Evolutionary conservation across 2,329 filamentous ascomycete genomes (phyloP).

Genomic region (Aspergillus candidus): DNA sequence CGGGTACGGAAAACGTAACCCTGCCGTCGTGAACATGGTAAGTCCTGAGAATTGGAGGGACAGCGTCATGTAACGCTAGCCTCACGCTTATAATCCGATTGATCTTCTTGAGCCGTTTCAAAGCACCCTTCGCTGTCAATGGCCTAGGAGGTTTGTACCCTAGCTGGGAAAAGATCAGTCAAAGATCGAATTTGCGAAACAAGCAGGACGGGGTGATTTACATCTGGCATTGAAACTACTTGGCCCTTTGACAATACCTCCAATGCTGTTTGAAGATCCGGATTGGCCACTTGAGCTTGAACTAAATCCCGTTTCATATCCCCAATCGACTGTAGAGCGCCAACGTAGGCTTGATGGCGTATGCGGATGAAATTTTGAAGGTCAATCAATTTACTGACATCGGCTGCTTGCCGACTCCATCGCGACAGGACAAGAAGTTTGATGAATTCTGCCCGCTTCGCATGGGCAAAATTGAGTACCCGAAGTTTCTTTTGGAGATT

Average conservation of each 20-base stretch:
- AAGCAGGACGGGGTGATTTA: slow-evolving; percentile 38
- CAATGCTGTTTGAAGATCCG: slow-evolving; percentile 83
- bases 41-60: slow-evolving; percentile 70
- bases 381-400: slow-evolving; percentile 84
- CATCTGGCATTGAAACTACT: slow-evolving; percentile 72
- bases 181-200: slow-evolving; percentile 10
- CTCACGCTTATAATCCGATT: slow-evolving; percentile 78
- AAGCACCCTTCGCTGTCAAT: slow-evolving; percentile 64
- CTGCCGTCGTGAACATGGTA: slow-evolving; percentile 80
- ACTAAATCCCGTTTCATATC: slow-evolving; percentile 68
- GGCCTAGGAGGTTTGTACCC: slow-evolving; percentile 69
- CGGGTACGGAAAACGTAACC: slow-evolving; percentile 75
- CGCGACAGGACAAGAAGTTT: slow-evolving; percentile 86
- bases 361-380: slow-evolving; percentile 67
- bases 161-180: slow-evolving; percentile 44
- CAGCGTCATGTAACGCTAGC: slow-evolving; percentile 75
- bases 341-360: slow-evolving; percentile 56
- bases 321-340: slow-evolving; percentile 57
- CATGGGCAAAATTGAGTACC: slow-evolving; percentile 71
- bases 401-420: slow-evolving; percentile 74
- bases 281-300: slow-evolving; percentile 72
- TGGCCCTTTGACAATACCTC: slow-evolving; percentile 75
- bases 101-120: slow-evolving; percentile 70
- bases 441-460: slow-evolving; percentile 79
- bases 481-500: slow-evolving; percentile 70